These are phyloP conservation scores for Suhomyces anneliseae DNA, from an alignment of 1,139 yeast genomes.

Conservation along the genomic window DNA sequence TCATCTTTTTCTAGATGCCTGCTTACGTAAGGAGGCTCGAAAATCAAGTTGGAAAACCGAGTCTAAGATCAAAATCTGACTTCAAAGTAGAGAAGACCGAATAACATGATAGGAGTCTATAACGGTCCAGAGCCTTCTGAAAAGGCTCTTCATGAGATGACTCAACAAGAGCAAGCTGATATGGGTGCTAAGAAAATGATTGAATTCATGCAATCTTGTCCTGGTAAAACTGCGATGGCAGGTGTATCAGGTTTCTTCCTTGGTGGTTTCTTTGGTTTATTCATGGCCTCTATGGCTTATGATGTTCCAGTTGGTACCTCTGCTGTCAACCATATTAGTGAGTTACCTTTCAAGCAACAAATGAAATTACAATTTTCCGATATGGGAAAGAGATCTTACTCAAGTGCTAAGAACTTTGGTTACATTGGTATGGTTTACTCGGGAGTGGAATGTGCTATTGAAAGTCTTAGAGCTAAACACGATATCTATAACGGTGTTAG, in stretches of 20 bases:
- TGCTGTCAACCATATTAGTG: constrained; percentile 59
- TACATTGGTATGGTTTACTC: constrained; percentile 91
- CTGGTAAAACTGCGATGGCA: constrained; percentile 88
- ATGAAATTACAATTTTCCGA: constrained; percentile 88
- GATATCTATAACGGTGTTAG: constrained; percentile 89
- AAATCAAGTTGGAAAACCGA: background rate
- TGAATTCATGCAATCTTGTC: constrained; percentile 86
- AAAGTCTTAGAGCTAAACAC: constrained; percentile 82
- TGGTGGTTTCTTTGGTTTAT: constrained; percentile 94
- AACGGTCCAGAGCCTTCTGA: constrained; percentile 23
- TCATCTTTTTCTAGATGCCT: too few relatives aligned
- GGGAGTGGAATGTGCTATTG: constrained; percentile 93
- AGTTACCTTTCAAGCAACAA: constrained; percentile 89
- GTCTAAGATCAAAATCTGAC: background rate
- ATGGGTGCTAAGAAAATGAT: constrained; percentile 86
- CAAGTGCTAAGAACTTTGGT: constrained; percentile 92
- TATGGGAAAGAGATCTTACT: constrained; percentile 84
- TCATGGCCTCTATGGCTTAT: constrained; percentile 92
- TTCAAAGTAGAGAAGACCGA: too few relatives aligned
- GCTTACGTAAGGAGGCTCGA: constrained; percentile 5
- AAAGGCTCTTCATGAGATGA: constrained; percentile 66
- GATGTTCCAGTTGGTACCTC: constrained; percentile 74
- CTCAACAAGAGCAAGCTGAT: constrained; percentile 91
- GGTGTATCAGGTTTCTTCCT: constrained; percentile 94
- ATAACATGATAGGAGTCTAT: constrained; percentile 25